Evolutionary conservation across 2,329 filamentous ascomycete species (phyloP).

Genomic region (Pseudogymnoascus sp.): DNA sequence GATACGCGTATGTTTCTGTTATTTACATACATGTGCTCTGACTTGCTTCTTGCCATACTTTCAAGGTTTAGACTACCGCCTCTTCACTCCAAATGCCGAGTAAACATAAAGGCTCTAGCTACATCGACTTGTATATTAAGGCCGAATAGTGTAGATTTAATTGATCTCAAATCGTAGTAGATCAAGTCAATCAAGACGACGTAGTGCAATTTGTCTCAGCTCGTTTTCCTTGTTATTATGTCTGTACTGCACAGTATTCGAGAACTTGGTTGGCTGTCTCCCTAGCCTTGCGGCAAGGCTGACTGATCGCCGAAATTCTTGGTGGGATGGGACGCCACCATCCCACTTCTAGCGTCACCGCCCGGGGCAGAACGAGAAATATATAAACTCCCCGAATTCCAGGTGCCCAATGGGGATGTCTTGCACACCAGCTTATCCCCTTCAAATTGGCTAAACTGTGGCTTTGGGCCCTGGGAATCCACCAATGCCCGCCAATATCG

Average conservation of each 20-base stretch:
- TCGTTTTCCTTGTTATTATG: background rate
- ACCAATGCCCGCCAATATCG: background rate
- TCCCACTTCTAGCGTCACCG: constrained; percentile 3
- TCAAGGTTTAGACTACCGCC: background rate
- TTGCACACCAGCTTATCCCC: background rate
- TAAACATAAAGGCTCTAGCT: background rate
- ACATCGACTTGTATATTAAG: background rate
- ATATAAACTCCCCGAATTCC: background rate
- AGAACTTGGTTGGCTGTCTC: background rate
- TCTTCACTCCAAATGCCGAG: background rate
- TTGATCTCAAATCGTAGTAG: background rate
- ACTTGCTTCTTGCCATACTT: background rate
- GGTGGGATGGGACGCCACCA: constrained; percentile 5
- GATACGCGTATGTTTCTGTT: background rate
- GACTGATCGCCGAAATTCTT: constrained; percentile 1
- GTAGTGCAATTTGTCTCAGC: background rate
- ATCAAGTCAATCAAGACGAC: background rate
- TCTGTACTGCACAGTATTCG: background rate
- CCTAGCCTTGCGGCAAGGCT: constrained; percentile 3
- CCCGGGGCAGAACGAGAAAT: constrained; percentile 8
- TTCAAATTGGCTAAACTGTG: background rate
- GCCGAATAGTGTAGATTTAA: background rate
- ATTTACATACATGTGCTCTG: background rate
- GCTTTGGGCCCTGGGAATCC: background rate
- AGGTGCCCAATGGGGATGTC: background rate